Evolutionary conservation across 2,329 filamentous ascomycete genomes (phyloP), one percentile per base, ranked within the genome.

Genomic region (Diplodia seriata): DNA sequence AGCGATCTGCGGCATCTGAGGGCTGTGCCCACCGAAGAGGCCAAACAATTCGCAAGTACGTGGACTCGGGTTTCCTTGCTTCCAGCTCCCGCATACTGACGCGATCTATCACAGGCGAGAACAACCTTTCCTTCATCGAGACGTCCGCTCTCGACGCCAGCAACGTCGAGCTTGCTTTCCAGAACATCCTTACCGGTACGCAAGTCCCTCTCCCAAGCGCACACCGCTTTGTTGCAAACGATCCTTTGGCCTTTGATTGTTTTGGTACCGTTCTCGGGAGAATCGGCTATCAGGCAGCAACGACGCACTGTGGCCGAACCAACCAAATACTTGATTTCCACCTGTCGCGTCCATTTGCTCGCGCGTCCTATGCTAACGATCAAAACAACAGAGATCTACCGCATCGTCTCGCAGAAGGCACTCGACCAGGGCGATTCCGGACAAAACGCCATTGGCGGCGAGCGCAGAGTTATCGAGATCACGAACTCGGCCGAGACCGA

Each of bases 1-100:
- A 98, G 94, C 82, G 95, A 99, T 97, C 91, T 98, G 90, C 92
- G 94, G 82, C 95, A 99, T 84, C 86, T 99, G 78, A 89, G 95
- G 80, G 95, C 95, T 73, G 95, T 99, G 73, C 93, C 95, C 63
- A 99, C 95, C 70, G 95, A 99, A 79, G 94, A 98, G 82, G 95
- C 94, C 75, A 99, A 98, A 84, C 87, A 92, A 71, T 99, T 99
- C 88, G 95, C 95, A 68, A 97, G 94, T 97, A 79, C 74, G 87
- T 83, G 69, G 18, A 49, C 14, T 14, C n/a, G 1, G 7, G 51
- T 9, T 56, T n/a, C 23, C 5, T 31, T 12, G 29, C 18, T 12
- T 2, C 29, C 2, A 20, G 15, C 18, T 3, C 1, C 29, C 23
- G 50, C 31, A 56, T 65, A 26, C 66, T 67, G 49, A 67, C 56